Evolutionary conservation across 169 alveolate species (phyloP).

Genomic region (Nephromyces sp.): DNA sequence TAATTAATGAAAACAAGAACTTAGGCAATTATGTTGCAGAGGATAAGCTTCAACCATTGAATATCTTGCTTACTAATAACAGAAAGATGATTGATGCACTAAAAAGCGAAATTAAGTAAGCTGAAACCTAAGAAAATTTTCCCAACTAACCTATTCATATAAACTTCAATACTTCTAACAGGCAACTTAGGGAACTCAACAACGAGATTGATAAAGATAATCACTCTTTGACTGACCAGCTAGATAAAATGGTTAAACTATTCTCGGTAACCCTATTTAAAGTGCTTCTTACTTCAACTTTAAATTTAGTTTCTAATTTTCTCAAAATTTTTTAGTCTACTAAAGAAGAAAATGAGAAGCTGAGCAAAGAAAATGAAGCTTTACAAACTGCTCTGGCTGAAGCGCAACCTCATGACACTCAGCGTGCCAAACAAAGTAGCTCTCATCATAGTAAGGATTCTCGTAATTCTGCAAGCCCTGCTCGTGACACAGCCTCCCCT

Average conservation of each 20-base stretch:
- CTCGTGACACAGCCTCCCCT: too few relatives aligned
- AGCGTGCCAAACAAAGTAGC: too few relatives aligned
- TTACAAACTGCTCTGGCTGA: too few relatives aligned
- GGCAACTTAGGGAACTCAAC: constrained; percentile 45
- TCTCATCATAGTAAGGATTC: too few relatives aligned
- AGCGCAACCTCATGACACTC: too few relatives aligned
- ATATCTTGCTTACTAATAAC: constrained; percentile 22
- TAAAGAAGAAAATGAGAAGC: too few relatives aligned
- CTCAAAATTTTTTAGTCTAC: too few relatives aligned
- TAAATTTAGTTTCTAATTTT: too few relatives aligned
- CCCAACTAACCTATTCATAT: too few relatives aligned
- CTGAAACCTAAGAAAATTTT: not conserved
- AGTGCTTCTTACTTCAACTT: too few relatives aligned
- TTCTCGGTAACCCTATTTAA: constrained; percentile 32
- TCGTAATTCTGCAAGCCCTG: too few relatives aligned
- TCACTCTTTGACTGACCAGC: constrained; percentile 40
- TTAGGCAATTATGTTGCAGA: constrained; percentile 47
- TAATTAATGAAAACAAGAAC: constrained; percentile 49
- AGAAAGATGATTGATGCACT: constrained; percentile 39
- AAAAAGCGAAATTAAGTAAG: constrained; percentile 35
- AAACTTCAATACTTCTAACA: not conserved
- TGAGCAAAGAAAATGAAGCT: too few relatives aligned
- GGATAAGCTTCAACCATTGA: constrained; percentile 29
- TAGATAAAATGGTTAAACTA: constrained; percentile 32
- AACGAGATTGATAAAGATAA: constrained; percentile 48